Evolutionary conservation across 2,329 filamentous ascomycete species (phyloP).

Genomic region (Cercospora beticola): DNA sequence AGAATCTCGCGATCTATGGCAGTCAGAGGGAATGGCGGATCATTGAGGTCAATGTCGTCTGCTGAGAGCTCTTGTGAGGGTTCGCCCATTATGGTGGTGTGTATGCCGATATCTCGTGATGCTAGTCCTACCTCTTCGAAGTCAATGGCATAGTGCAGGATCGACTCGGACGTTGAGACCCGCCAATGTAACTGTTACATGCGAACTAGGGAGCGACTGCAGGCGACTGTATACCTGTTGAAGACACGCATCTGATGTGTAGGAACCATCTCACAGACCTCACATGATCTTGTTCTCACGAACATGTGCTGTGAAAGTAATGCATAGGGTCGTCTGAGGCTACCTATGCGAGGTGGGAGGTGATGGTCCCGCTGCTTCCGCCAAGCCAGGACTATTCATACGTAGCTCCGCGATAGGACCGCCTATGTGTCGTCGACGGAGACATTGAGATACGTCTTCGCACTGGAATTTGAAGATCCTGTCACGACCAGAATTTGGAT

Average conservation of each 20-base stretch:
- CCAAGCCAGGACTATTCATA: background rate
- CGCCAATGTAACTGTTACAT: background rate
- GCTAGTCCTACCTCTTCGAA: background rate
- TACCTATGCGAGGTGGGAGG: background rate
- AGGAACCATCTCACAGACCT: background rate
- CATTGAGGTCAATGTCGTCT: conserved; percentile 35
- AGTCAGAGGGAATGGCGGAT: conserved; percentile 50
- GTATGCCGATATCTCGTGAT: background rate
- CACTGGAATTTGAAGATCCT: background rate
- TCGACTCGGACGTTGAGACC: conserved; percentile 3
- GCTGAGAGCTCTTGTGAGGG: conserved; percentile 15
- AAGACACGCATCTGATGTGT: background rate
- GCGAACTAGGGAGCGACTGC: background rate
- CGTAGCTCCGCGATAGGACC: background rate
- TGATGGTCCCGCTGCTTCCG: background rate
- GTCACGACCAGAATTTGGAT: background rate
- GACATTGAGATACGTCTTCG: background rate
- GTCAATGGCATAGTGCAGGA: background rate
- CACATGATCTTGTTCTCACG: background rate
- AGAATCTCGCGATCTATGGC: conserved; percentile 51
- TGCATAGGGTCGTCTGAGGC: background rate
- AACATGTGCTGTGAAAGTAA: background rate
- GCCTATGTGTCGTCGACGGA: background rate
- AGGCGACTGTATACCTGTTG: background rate
- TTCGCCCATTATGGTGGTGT: conserved; percentile 17